Evolutionary conservation across 73 alveolate species (phyloP).

Genomic region (Durusdinium trenchii): DNA sequence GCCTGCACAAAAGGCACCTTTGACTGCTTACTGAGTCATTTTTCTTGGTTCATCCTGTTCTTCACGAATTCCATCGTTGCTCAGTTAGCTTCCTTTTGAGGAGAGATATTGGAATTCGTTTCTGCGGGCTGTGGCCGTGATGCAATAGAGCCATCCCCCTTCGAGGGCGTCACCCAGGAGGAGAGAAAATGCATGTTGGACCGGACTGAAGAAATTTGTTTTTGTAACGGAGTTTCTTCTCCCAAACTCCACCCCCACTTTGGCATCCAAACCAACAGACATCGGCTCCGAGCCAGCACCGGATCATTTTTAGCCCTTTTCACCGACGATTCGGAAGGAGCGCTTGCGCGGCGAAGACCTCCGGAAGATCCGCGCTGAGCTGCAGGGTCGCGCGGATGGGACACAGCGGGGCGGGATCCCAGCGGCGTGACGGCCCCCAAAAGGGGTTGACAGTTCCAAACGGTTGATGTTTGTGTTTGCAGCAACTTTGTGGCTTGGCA

Average conservation of each 20-base stretch:
- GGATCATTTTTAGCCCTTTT: too few species aligned
- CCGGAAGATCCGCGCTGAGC: constrained; percentile 32
- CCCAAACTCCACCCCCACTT: too few species aligned
- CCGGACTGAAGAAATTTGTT: too few species aligned
- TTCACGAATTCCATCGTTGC: background rate
- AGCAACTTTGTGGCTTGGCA: too few species aligned
- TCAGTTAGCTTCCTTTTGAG: background rate
- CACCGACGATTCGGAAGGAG: background rate
- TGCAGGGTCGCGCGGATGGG: background rate
- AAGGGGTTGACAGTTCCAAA: too few species aligned
- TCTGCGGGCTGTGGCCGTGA: constrained; percentile 41
- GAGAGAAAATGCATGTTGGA: too few species aligned
- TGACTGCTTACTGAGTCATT: background rate
- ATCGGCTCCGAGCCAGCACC: too few species aligned
- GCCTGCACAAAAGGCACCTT: constrained; percentile 5
- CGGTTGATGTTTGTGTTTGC: too few species aligned
- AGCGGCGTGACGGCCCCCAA: too few species aligned
- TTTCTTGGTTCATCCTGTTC: background rate
- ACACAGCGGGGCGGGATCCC: background rate
- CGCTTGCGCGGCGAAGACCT: constrained; percentile 3
- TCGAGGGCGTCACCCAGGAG: constrained; percentile 10
- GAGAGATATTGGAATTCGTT: constrained; percentile 9
- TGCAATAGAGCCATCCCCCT: constrained; percentile 34
- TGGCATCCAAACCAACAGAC: too few species aligned
- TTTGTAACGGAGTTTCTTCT: too few species aligned